These are phyloP conservation scores for Microcos paniculata DNA, from an alignment of 345 rosid genomes.

Conservation along the genomic window DNA sequence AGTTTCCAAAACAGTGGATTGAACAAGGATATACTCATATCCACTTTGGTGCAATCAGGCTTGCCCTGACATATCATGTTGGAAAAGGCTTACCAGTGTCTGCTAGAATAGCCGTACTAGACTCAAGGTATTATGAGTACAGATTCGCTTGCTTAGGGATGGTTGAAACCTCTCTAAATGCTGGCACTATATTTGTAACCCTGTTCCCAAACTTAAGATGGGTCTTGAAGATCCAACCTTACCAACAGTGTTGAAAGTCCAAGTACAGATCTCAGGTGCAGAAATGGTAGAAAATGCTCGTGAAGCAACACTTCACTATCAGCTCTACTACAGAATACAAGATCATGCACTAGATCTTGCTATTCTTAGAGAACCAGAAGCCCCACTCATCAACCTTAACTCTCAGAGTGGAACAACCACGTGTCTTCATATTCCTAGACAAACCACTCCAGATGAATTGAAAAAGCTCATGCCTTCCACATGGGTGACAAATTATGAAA, in stretches of 20 bases:
- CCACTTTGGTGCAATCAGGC: not conserved
- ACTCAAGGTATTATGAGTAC: not conserved
- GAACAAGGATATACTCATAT: not conserved
- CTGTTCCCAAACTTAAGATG: not conserved
- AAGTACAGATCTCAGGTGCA: not conserved
- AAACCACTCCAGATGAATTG: too few species aligned
- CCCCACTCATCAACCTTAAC: too few species aligned
- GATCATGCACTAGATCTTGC: too few species aligned
- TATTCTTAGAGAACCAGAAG: too few species aligned
- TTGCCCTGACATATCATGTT: slow-evolving; percentile 3
- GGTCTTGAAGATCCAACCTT: not conserved
- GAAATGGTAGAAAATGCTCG: too few species aligned
- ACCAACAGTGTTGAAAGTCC: not conserved
- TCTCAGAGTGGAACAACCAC: too few species aligned
- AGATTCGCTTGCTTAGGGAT: not conserved
- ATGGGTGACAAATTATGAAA: too few species aligned
- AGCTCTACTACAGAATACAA: too few species aligned
- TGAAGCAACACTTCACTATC: too few species aligned
- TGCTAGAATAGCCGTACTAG: not conserved
- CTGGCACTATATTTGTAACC: not conserved
- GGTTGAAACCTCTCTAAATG: not conserved
- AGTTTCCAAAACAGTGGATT: not conserved
- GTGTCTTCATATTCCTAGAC: too few species aligned
- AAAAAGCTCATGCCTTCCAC: too few species aligned
- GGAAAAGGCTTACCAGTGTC: not conserved